These are phyloP conservation scores for Gossypium turneri DNA, from an alignment of 345 rosid genomes.

Conservation along the genomic window DNA sequence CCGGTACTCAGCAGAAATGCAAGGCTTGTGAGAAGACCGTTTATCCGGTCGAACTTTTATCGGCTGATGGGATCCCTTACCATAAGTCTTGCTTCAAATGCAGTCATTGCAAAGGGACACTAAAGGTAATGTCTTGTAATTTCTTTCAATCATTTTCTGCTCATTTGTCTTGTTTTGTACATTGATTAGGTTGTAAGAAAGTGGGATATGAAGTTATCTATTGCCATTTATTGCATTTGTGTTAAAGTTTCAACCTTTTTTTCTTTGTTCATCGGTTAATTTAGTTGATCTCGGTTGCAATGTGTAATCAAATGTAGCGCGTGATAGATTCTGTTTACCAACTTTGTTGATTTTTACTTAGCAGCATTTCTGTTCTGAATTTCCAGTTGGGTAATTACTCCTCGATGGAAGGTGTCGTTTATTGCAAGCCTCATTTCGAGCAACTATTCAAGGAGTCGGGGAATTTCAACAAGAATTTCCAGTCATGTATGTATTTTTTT, in stretches of 20 bases:
- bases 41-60: slow-evolving; percentile 84
- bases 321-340: background rate
- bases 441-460: slow-evolving; percentile 97
- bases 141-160: background rate
- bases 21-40: slow-evolving; percentile 96
- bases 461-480: slow-evolving; percentile 88
- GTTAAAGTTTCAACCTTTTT: background rate
- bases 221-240: background rate
- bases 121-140: slow-evolving; percentile 45
- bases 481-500: slow-evolving; percentile 57
- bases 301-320: background rate
- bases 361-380: slow-evolving; percentile 16
- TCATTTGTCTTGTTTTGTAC: background rate
- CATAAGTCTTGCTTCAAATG: slow-evolving; percentile 97
- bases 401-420: slow-evolving; percentile 96
- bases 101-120: slow-evolving; percentile 89
- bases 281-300: background rate
- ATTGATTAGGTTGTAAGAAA: background rate
- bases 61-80: slow-evolving; percentile 85
- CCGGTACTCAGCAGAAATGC: slow-evolving; percentile 95
- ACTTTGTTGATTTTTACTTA: background rate
- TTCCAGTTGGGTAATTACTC: slow-evolving; percentile 87
- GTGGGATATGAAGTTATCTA: background rate
- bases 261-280: background rate
- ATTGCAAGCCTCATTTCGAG: slow-evolving; percentile 97